Percentiles rank a stretch among this genome's conserved stretches.
Conservation (phyloP, 208 protist genomes). For the Leishmania tropica region DNA sequence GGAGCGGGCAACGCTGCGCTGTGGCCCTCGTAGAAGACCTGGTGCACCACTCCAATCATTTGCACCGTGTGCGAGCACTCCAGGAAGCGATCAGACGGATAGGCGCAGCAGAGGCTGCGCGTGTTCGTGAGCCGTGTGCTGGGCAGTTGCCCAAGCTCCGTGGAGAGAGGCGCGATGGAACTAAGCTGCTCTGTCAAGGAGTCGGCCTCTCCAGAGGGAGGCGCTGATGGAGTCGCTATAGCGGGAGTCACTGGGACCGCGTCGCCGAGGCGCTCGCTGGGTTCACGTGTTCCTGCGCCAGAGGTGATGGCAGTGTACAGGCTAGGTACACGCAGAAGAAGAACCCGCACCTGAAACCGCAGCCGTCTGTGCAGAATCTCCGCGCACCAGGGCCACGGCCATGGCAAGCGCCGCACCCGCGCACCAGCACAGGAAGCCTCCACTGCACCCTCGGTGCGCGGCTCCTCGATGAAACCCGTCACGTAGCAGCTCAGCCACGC, state of each 20-base stretch:
- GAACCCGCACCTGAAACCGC: constrained; percentile 4
- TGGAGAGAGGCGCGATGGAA: not conserved
- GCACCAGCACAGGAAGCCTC: not conserved
- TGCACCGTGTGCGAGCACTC: constrained; percentile 17
- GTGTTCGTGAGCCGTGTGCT: constrained; percentile 7
- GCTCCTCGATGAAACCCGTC: not conserved
- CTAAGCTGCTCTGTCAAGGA: not conserved
- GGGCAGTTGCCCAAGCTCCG: not conserved
- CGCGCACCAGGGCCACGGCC: constrained; percentile 3
- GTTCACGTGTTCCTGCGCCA: not conserved
- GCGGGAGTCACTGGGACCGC: not conserved
- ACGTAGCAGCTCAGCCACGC: constrained; percentile 25
- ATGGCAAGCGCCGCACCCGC: not conserved
- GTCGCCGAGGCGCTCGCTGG: not conserved
- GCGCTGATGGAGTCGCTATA: not conserved
- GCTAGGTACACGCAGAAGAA: constrained; percentile 22
- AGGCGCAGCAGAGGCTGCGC: not conserved
- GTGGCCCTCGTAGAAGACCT: constrained; percentile 42
- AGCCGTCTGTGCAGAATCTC: constrained; percentile 1
- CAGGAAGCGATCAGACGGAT: constrained; percentile 28
- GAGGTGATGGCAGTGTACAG: constrained; percentile 11
- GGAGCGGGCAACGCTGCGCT: constrained; percentile 24
- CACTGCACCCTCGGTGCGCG: not conserved
- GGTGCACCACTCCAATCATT: constrained; percentile 39
- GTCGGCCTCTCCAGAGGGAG: not conserved